Conservation (phyloP, 331 rosid species). For the Pyracantha coccinea region DNA sequence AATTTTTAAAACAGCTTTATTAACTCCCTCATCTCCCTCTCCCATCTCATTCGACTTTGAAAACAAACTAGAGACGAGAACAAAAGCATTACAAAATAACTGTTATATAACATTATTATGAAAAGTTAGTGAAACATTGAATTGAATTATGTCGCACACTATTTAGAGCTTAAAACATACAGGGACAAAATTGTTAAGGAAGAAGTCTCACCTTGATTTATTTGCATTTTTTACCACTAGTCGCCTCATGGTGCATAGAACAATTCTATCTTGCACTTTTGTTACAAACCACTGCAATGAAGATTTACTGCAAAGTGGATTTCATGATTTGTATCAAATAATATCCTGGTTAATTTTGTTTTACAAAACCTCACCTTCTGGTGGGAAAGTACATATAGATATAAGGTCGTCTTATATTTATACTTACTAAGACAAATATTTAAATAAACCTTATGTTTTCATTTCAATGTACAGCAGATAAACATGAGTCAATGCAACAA, state of each 20-base stretch:
- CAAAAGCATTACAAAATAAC: not conserved
- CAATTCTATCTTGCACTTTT: conserved; percentile 67
- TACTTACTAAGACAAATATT: not conserved
- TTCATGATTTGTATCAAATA: not conserved
- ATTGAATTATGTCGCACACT: not conserved
- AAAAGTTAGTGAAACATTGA: not conserved
- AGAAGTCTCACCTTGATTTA: conserved; percentile 48
- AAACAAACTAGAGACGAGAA: not conserved
- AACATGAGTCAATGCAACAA: not conserved
- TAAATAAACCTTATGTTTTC: not conserved
- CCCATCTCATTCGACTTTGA: not conserved
- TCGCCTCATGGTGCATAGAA: conserved; percentile 44
- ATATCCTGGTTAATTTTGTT: not conserved
- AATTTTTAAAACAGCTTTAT: no score
- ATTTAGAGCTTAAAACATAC: conserved; percentile 10
- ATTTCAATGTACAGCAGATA: not conserved
- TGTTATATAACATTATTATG: not conserved
- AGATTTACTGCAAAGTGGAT: conserved; percentile 48
- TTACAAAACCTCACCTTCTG: not conserved
- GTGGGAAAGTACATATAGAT: not conserved
- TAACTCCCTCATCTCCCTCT: not conserved
- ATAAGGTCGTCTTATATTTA: not conserved
- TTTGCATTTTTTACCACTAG: conserved; percentile 53
- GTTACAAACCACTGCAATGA: conserved; percentile 77
- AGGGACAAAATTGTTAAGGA: not conserved